phyloP scores from a whole-genome alignment of 371 early-diverging fungal genomes.

The Nematocida sp. region DNA sequence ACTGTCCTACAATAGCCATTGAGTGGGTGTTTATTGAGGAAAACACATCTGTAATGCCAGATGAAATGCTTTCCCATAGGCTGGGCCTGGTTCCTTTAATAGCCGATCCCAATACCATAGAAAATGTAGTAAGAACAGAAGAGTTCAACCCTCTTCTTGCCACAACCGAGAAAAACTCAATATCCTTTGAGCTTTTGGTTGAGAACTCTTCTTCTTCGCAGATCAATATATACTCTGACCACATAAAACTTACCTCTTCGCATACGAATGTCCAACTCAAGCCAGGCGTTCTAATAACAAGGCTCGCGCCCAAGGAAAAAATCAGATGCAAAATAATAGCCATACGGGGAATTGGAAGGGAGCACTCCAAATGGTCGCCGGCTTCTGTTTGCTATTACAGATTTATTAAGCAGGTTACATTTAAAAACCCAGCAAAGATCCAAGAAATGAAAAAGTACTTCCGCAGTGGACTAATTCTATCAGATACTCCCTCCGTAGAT shows the following conservation, averaged over 20 bases:
- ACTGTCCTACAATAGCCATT: slow-evolving; percentile 71
- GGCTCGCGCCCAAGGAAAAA: slow-evolving; percentile 86
- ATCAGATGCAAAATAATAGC: slow-evolving; percentile 80
- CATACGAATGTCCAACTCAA: slow-evolving; percentile 69
- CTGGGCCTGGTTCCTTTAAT: slow-evolving; percentile 88
- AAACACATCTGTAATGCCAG: slow-evolving; percentile 86
- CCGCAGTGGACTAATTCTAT: slow-evolving; percentile 5
- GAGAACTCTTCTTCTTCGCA: slow-evolving; percentile 1
- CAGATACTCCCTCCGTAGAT: neutral
- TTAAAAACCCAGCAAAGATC: slow-evolving; percentile 6
- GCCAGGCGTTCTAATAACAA: slow-evolving; percentile 82
- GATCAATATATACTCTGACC: slow-evolving; percentile 12
- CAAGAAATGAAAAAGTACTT: slow-evolving; percentile 34
- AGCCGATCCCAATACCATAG: slow-evolving; percentile 71
- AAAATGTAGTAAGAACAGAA: neutral
- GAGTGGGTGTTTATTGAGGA: slow-evolving; percentile 85
- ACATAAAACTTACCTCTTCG: slow-evolving; percentile 9
- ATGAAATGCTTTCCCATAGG: slow-evolving; percentile 92
- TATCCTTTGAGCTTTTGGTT: slow-evolving; percentile 11
- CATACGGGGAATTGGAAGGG: slow-evolving; percentile 75
- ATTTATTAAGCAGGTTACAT: neutral
- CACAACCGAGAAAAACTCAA: neutral
- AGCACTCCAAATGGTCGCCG: slow-evolving; percentile 51
- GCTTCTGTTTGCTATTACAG: slow-evolving; percentile 41
- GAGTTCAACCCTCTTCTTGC: neutral